Percentiles rank a stretch among this genome's conserved stretches.
These are phyloP conservation scores for Gastrodia elata DNA, from an alignment of 106 monocot genomes.

Conservation along the genomic window DNA sequence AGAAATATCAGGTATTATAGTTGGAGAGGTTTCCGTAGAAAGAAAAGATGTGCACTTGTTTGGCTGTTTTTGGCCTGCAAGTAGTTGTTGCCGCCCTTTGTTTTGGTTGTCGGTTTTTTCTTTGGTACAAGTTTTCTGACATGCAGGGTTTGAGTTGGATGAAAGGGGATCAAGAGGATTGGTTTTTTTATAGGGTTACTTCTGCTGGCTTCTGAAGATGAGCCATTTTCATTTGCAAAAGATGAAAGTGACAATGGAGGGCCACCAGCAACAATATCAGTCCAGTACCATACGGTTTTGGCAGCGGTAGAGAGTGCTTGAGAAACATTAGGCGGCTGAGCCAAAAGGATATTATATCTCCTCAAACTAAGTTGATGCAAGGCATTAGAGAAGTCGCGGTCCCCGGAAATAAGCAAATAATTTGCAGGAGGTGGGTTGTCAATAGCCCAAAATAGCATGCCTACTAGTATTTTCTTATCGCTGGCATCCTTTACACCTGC, in stretches of 20 bases:
- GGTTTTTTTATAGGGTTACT: constrained; percentile 9
- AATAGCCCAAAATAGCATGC: constrained; percentile 83
- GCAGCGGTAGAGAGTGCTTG: constrained; percentile 47
- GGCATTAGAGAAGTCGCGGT: constrained; percentile 67
- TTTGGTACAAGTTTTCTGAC: constrained; percentile 11
- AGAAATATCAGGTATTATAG: constrained; percentile 28
- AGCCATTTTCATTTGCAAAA: constrained; percentile 3
- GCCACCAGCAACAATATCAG: constrained; percentile 35
- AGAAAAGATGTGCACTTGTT: constrained; percentile 3
- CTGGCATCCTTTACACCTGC: constrained; percentile 84
- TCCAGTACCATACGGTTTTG: constrained; percentile 56
- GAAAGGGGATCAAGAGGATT: constrained; percentile 9
- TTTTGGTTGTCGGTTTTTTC: constrained; percentile 22
- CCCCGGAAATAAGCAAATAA: constrained; percentile 65
- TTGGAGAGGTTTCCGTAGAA: constrained; percentile 6
- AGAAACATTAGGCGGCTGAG: constrained; percentile 53
- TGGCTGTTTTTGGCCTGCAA: constrained; percentile 14
- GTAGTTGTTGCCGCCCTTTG: constrained; percentile 18
- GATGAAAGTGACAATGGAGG: constrained; percentile 29
- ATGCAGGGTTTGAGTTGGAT: constrained; percentile 2
- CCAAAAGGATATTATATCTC: constrained; percentile 59
- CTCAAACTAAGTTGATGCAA: constrained; percentile 60
- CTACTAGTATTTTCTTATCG: constrained; percentile 83
- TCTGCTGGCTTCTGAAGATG: constrained; percentile 5
- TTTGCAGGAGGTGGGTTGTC: constrained; percentile 81